These are phyloP conservation scores for Rhodomyrtus psidioides DNA, from an alignment of 441 rosid genomes.

Conservation along the genomic window DNA sequence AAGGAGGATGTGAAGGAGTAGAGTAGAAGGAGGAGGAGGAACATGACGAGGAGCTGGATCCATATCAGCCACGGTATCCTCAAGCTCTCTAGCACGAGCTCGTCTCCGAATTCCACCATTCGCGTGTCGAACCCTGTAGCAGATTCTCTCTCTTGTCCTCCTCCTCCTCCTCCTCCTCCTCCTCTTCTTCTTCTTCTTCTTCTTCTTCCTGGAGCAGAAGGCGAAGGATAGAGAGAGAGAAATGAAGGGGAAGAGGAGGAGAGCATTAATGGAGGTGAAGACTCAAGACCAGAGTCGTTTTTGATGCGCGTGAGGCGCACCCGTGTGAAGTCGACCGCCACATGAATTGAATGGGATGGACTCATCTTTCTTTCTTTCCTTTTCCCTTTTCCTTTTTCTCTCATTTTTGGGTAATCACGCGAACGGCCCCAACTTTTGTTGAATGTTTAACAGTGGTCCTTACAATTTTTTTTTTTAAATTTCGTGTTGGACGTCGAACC, in stretches of 20 bases:
- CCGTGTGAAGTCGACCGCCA: not conserved
- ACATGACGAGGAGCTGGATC: conserved; percentile 4
- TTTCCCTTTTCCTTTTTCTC: not conserved
- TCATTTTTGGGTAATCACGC: too few relatives aligned
- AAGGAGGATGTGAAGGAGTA: not conserved
- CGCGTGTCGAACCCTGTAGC: not conserved
- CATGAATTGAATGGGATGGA: not conserved
- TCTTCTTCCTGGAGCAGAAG: not conserved
- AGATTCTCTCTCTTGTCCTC: not conserved
- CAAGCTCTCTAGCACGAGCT: conserved; percentile 19
- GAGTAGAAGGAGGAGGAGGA: conserved; percentile 6
- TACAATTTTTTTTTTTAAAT: too few relatives aligned
- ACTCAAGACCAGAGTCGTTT: not conserved
- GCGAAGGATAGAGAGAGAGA: not conserved
- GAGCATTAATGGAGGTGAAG: not conserved
- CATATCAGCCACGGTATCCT: conserved; percentile 36
- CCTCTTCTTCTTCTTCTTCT: not conserved
- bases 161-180: too few relatives aligned
- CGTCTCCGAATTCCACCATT: conserved; percentile 38
- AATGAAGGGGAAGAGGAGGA: not conserved
- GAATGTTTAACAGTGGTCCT: too few relatives aligned
- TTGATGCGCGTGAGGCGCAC: not conserved
- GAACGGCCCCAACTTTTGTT: too few relatives aligned
- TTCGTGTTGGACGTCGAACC: too few relatives aligned
- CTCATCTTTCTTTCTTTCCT: not conserved